Base-by-base conservation (phyloP, 2,329 filamentous ascomycete genomes). In the Apiospora koreana region DNA sequence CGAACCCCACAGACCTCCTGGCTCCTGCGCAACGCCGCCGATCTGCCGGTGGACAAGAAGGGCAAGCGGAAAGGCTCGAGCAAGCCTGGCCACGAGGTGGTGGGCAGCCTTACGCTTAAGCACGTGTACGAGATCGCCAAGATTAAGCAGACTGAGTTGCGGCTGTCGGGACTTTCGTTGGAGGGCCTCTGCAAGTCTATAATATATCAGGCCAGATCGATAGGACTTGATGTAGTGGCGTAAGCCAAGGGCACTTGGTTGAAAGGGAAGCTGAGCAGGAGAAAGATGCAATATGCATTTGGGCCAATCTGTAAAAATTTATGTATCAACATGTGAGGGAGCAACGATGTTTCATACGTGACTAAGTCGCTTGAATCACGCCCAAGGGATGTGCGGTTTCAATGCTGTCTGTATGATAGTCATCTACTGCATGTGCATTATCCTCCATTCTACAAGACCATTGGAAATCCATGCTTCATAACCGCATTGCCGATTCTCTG, bases 41-140 rank as follows among this genome's bases (percentile, higher is more conserved):
- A 93, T 68, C 91, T 94, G 8, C 87, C 92, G 8, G 80, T 87
- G 64, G 86, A 87, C 69, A 94, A 91, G 78, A 93, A 95, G 81
- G 92, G 92, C 77, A 92, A 93, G 77, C 86, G 94, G 75, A 89
- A 94, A 77, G 96, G 94, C 16, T 93, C 94, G 0, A 86, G 86
- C 77, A 92, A 90, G 69, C 92, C 94, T 0, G 93, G 91, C 0
- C 86, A 91, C 72, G 94, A 97, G 75, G 89, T 85, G 9, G 89
- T 97, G n/a, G 96, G 95, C 70, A 92, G 89, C 3, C 88, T 99
- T 69, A 96, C 92, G 77, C 84, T 99, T 78, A 99, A 99, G 86
- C 96, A 99, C 83, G 86, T 99, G 28, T 98, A 94, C 83, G 95
- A 98, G 84, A 98, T 99, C 82, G 96, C 96, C 74, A 95, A 94